Evolutionary conservation across 495 filamentous ascomycete genomes (phyloP).

Genomic region (Penicillium taxi): DNA sequence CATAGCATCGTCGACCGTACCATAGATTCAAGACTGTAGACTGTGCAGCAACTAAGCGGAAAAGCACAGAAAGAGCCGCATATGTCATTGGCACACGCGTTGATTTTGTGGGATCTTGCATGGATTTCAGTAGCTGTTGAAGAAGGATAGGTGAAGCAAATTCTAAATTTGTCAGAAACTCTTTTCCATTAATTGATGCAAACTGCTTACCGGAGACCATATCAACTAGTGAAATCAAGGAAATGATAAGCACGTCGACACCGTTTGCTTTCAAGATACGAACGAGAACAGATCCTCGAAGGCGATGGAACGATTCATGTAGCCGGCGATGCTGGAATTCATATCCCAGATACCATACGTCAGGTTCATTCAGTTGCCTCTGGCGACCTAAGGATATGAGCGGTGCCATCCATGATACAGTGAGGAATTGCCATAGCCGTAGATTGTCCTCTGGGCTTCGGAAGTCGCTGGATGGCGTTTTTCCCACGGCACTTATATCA

Average conservation of each 20-base stretch:
- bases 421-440: slow-evolving; percentile 72
- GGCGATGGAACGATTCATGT: slow-evolving; percentile 61
- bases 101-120: slow-evolving; percentile 45
- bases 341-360: slow-evolving; percentile 68
- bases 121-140: slow-evolving; percentile 61
- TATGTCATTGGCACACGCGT: slow-evolving; percentile 55
- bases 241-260: slow-evolving; percentile 63
- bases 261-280: slow-evolving; percentile 67
- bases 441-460: slow-evolving; percentile 79
- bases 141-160: slow-evolving; percentile 61
- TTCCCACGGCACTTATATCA: slow-evolving; percentile 53
- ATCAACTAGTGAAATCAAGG: slow-evolving; percentile 52
- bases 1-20: slow-evolving; percentile 68
- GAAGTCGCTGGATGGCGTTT: slow-evolving; percentile 47
- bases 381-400: slow-evolving; percentile 55
- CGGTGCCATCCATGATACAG: slow-evolving; percentile 74
- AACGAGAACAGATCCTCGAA: slow-evolving; percentile 61
- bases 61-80: slow-evolving; percentile 50
- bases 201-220: slow-evolving; percentile 41
- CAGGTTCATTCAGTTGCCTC: slow-evolving; percentile 60
- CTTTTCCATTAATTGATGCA: no score
- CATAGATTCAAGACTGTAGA: slow-evolving; percentile 62
- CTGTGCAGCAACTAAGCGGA: slow-evolving; percentile 56
- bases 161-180: no score
- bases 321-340: slow-evolving; percentile 69